Base-by-base conservation (phyloP, 192 early-diverging fungal genomes). In the Fimicolochytrium jonesii region DNA sequence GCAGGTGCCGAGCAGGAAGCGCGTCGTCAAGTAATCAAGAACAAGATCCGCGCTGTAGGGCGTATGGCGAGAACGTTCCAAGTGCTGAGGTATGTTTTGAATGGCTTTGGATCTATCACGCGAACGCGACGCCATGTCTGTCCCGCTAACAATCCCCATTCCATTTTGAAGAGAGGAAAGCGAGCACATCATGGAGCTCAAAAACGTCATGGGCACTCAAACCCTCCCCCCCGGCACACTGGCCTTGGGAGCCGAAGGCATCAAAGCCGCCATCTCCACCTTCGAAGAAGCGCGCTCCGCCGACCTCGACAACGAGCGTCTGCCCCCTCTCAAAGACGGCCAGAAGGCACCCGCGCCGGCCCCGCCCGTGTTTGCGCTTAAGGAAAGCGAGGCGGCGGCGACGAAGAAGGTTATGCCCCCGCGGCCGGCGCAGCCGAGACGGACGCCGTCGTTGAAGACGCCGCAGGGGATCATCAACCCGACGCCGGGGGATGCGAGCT, bases 21-120 rank as follows among this genome's bases (percentile, higher is more conserved):
- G 25, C 73, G 88, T 11, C 77, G 86, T 29, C 74, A 74, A 50
- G 80, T 88, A 48, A 91, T 87, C 71, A 83, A 72, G 54, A 93
- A 87, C 77, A 94, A 94, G 72, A 96, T 98, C 64, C 68, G 90
- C 62, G 96, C 96, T 17, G 83, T 98, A 31, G 94, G 94, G 48
- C 85, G 89, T 49, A 89, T 98, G 75, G 86, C 96, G 11, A 76
- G 89, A 25, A 86, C 91, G 15, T 98, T 95, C 85, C 84, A 88
- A 26, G 86, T 93, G 6, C 78, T 98, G 36, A 84, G 95, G 61
- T 85, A 66, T 18, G 64, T 5, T 22, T n/a, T n/a, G n/a, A 9
- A 41, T 9, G n/a, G n/a, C 9, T 9, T 41, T 41, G 37, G n/a
- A n/a, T 41, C 37, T 11, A 9, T 11, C 9, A 41, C n/a, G n/a